These are phyloP conservation scores for Lodderomyces jiufengensis DNA, from an alignment of 1,139 yeast species.

Conservation along the genomic window DNA sequence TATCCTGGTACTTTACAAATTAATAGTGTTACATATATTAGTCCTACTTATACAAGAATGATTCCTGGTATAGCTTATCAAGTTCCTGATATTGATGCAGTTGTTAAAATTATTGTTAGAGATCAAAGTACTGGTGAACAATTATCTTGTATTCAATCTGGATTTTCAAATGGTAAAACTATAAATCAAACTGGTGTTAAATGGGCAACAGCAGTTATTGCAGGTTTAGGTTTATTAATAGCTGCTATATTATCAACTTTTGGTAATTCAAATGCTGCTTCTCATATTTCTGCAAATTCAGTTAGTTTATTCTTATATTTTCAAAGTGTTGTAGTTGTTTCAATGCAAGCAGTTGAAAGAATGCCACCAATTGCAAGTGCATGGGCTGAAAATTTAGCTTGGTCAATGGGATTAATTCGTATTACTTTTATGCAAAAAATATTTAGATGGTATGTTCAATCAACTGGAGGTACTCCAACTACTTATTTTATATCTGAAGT, in stretches of 20 bases:
- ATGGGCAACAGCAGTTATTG: constrained; percentile 81
- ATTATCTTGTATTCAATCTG: constrained; percentile 68
- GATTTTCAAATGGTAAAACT: constrained; percentile 69
- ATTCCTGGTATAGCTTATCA: constrained; percentile 71
- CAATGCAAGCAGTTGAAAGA: constrained; percentile 69
- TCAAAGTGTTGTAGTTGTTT: constrained; percentile 70
- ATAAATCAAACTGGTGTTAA: constrained; percentile 73
- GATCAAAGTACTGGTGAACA: constrained; percentile 35
- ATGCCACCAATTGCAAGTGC: constrained; percentile 79
- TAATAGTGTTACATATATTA: constrained; percentile 60
- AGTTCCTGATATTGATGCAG: constrained; percentile 79
- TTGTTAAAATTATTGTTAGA: constrained; percentile 50
- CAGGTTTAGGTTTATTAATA: constrained; percentile 69
- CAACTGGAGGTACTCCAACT: constrained; percentile 74
- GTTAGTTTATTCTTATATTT: constrained; percentile 70
- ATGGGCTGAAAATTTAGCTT: constrained; percentile 78
- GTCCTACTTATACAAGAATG: constrained; percentile 38
- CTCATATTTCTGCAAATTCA: constrained; percentile 73
- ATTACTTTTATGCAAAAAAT: constrained; percentile 69
- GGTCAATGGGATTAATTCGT: constrained; percentile 82
- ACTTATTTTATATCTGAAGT: constrained; percentile 55
- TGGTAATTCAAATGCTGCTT: constrained; percentile 77
- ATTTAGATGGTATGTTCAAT: constrained; percentile 76
- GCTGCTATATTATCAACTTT: constrained; percentile 68
- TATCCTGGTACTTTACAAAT: constrained; percentile 68